Evolutionary conservation across 2,329 filamentous ascomycete species (phyloP).

Genomic region (Leptographium wingfieldii): DNA sequence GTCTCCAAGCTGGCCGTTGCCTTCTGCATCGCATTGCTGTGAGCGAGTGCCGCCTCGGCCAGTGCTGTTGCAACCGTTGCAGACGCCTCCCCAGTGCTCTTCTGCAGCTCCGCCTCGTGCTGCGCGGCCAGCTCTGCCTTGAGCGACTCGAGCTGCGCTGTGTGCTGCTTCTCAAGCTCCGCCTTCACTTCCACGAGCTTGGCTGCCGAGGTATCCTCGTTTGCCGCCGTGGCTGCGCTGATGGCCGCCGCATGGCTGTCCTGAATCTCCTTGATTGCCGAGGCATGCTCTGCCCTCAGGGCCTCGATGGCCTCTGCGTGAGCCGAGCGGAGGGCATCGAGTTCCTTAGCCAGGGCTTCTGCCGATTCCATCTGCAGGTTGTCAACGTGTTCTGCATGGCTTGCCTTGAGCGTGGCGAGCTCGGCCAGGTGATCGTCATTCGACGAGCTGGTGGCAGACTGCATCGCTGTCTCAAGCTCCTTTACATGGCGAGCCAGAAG

Average conservation of each 20-base stretch:
- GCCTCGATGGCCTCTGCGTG: conserved; percentile 30
- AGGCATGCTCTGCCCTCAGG: conserved; percentile 27
- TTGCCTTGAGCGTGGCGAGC: conserved; percentile 40
- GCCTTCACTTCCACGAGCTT: conserved; percentile 24
- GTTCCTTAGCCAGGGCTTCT: conserved; percentile 20
- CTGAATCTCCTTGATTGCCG: conserved; percentile 25
- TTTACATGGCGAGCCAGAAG: conserved; percentile 45
- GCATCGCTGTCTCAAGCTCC: conserved; percentile 45
- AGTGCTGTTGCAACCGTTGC: conserved; percentile 16
- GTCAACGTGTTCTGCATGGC: conserved; percentile 34
- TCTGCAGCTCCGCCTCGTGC: conserved; percentile 21
- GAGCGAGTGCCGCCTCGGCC: conserved; percentile 1
- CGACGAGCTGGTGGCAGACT: conserved; percentile 34
- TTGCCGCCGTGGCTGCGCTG: conserved; percentile 14
- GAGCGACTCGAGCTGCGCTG: background rate
- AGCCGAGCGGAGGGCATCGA: conserved; percentile 27
- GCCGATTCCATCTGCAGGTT: conserved; percentile 17
- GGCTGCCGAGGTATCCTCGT: conserved; percentile 14
- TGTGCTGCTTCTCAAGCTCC: conserved; percentile 19
- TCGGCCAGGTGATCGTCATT: conserved; percentile 34
- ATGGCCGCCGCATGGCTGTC: conserved; percentile 21
- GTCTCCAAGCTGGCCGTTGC: conserved; percentile 28
- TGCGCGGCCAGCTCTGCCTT: background rate
- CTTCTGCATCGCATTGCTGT: conserved; percentile 21
- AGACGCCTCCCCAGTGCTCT: conserved; percentile 5